Evolutionary conservation across 192 early-diverging fungal genomes (phyloP).

Genomic region (Linderina pennispora): DNA sequence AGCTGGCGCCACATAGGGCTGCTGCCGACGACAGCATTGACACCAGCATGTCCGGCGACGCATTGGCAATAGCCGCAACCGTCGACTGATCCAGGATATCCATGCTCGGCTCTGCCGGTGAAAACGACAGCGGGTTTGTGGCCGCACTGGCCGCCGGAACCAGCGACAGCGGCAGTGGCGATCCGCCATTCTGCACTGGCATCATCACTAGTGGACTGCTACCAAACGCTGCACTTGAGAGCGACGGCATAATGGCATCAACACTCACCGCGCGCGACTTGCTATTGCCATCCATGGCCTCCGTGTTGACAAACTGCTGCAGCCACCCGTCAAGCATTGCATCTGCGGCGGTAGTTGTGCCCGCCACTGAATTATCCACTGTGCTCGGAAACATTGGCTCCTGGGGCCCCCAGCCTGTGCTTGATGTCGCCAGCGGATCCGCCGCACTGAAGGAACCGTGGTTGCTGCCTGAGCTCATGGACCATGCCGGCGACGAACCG

Average conservation of each 20-base stretch:
- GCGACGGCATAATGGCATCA: background rate
- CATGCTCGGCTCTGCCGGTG: background rate
- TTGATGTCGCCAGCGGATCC: slow-evolving; percentile 1
- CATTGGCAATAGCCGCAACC: slow-evolving; percentile 9
- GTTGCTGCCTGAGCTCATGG: slow-evolving; percentile 22
- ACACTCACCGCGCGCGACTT: background rate
- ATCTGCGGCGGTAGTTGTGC: slow-evolving; percentile 9
- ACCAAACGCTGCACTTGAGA: too few relatives aligned
- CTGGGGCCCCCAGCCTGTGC: too few relatives aligned
- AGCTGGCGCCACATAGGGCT: background rate
- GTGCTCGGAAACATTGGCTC: too few relatives aligned
- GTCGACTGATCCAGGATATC: slow-evolving; percentile 4
- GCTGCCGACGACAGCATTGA: slow-evolving; percentile 12
- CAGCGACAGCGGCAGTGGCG: background rate
- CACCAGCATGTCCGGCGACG: slow-evolving; percentile 17
- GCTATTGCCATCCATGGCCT: slow-evolving; percentile 11
- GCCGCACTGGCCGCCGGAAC: too few relatives aligned
- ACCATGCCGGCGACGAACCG: slow-evolving; percentile 30
- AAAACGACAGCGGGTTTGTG: background rate
- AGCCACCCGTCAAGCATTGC: slow-evolving; percentile 36
- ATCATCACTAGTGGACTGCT: too few relatives aligned
- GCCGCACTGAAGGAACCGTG: background rate
- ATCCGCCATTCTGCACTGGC: too few relatives aligned
- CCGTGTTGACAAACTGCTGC: slow-evolving; percentile 40
- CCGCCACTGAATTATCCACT: background rate